Percentiles rank a stretch among this genome's conserved stretches.
These are phyloP conservation scores for Euphorbia tirucalli DNA, from an alignment of 345 rosid genomes.

Conservation along the genomic window DNA sequence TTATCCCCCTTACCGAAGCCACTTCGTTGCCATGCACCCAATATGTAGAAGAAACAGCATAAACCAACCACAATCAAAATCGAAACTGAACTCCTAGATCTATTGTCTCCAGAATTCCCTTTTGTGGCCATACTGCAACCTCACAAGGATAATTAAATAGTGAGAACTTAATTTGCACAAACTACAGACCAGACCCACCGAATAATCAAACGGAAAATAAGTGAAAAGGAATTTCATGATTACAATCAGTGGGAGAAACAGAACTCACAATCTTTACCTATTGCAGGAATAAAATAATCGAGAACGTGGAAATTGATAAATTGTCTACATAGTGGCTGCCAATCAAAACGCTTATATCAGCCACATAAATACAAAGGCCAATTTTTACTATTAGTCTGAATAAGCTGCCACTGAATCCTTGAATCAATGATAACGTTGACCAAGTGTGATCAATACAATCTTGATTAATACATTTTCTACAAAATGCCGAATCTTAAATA, in stretches of 20 bases:
- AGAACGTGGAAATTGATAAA: neutral
- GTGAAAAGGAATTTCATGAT: neutral
- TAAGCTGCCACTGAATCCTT: neutral
- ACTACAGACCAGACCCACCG: neutral
- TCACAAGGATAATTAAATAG: neutral
- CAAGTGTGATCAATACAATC: neutral
- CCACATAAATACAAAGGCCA: neutral
- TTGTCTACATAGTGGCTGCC: neutral
- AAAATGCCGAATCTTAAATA: neutral
- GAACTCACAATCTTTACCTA: neutral
- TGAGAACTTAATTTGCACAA: neutral
- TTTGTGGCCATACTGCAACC: conserved; percentile 26
- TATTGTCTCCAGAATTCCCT: conserved; percentile 26
- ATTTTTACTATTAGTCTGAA: neutral
- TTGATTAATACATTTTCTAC: neutral
- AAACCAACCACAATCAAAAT: conserved; percentile 20
- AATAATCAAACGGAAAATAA: neutral
- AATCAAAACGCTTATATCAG: neutral
- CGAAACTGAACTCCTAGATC: conserved; percentile 16
- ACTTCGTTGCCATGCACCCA: conserved; percentile 35
- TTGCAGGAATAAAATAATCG: neutral
- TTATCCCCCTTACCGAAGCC: conserved; percentile 35
- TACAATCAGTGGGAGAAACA: neutral
- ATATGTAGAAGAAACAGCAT: conserved; percentile 27
- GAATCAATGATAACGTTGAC: neutral